Evolutionary conservation across 441 rosid species (phyloP), one percentile per base, ranked within the genome.

Genomic region (Geranium incanum): DNA sequence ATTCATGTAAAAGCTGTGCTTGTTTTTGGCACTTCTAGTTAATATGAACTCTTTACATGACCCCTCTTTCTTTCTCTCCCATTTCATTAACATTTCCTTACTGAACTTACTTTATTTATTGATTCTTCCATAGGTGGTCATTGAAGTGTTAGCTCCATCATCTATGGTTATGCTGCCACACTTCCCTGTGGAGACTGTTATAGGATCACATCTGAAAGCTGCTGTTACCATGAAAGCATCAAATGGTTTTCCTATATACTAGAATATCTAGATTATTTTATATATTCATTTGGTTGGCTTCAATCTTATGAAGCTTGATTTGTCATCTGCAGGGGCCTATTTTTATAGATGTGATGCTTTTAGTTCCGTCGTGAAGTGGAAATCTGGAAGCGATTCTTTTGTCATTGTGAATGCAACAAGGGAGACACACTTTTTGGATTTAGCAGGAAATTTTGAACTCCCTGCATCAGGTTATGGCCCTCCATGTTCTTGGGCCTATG

Each of bases 101-200:
- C 52, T 67, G 45, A 13, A 23, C 39, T 41, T 72, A 36, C 11
- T 43, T 6, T 19, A 62, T 66, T 60, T 59, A 60, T 71, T 55
- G 72, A 21, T 37, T 9, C 48, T 63, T 73, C 55, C 36, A 68
- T 80, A 95, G 99, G 89, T 92, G 72, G 74, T 77, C 43, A 78
- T 92, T 82, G 99, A 92, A 85, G 97, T 95, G 81, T 87, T 96
- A 68, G 68, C 81, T 65, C 97, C 97, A 9, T 83, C 93, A 36
- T 82, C 87, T 60, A 80, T 95, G 95, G 82, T 82, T 74, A 89
- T 95, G 96, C 82, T 88, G 74, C 95, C 81, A 74, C 80, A 84
- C 76, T 89, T 90, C 73, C 95, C 94, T 43, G 96, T 92, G 57
- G 97, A 95, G 89, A 84, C 89, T 70, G 88, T 86, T 76, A 86